Percentiles rank a stretch among this genome's conserved stretches.
Conservation (phyloP, 2,329 filamentous ascomycete genomes). For the Trichoderma atroviride region DNA sequence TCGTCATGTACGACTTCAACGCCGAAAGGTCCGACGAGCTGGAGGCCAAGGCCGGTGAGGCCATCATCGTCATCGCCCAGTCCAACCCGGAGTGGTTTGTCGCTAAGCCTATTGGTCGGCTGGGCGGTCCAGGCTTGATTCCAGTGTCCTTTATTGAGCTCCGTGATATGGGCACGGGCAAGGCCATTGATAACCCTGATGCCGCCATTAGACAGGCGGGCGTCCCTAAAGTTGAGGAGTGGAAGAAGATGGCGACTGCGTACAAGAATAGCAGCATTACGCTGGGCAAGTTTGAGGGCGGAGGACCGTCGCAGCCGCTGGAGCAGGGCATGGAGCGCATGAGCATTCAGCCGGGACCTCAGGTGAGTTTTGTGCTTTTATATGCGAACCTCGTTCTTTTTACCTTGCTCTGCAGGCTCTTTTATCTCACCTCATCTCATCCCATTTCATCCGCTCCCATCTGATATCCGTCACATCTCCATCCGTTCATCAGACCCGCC, state of each 20-base stretch:
- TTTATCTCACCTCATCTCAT: neutral
- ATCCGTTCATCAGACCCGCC: neutral
- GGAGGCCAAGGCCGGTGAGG: slow-evolving; percentile 91
- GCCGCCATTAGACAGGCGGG: slow-evolving; percentile 87
- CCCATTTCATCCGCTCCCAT: neutral
- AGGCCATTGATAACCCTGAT: slow-evolving; percentile 76
- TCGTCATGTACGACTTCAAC: slow-evolving; percentile 96
- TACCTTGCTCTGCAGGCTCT: neutral
- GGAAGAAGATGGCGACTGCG: slow-evolving; percentile 99
- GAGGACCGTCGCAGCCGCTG: slow-evolving; percentile 53
- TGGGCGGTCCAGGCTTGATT: slow-evolving; percentile 94
- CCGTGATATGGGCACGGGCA: slow-evolving; percentile 86
- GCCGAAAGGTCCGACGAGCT: slow-evolving; percentile 95
- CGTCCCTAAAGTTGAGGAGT: slow-evolving; percentile 94
- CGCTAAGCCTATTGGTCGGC: slow-evolving; percentile 94
- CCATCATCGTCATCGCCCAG: slow-evolving; percentile 97
- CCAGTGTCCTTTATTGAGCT: slow-evolving; percentile 97
- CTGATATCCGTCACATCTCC: neutral
- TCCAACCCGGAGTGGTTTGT: slow-evolving; percentile 99
- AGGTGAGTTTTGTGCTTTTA: slow-evolving; percentile 32
- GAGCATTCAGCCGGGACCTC: slow-evolving; percentile 59
- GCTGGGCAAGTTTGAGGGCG: slow-evolving; percentile 81
- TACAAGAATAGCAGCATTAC: slow-evolving; percentile 99
- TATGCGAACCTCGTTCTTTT: neutral
- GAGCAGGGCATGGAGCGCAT: slow-evolving; percentile 76